These are phyloP conservation scores for bread wheat (Triticum aestivum) DNA, from an alignment of 176 grass and related monocot species.

Conservation along the genomic window IWGSC_CS_RefSeq_v2.1 NC_057801.1:793381888-793382387, in stretches of 20 bases:
- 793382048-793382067: not conserved
- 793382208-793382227: not conserved
- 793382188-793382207: not conserved
- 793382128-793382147: not conserved
- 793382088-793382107: not conserved
- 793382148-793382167: not conserved
- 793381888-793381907: no score
- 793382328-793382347: not conserved
- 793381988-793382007: not conserved
- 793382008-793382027: no score
- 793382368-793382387: not conserved
- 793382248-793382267: not conserved
- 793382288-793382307: not conserved
- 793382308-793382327: not conserved
- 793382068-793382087: not conserved
- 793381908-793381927: no score
- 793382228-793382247: not conserved
- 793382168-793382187: not conserved
- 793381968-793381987: not conserved
- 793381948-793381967: no score
- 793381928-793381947: no score
- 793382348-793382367: not conserved
- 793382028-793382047: not conserved
- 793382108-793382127: not conserved
- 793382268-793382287: not conserved